These are phyloP conservation scores for Scleroderma bovista DNA, from an alignment of 768 basidiomycete genomes.

Conservation along the genomic window DNA sequence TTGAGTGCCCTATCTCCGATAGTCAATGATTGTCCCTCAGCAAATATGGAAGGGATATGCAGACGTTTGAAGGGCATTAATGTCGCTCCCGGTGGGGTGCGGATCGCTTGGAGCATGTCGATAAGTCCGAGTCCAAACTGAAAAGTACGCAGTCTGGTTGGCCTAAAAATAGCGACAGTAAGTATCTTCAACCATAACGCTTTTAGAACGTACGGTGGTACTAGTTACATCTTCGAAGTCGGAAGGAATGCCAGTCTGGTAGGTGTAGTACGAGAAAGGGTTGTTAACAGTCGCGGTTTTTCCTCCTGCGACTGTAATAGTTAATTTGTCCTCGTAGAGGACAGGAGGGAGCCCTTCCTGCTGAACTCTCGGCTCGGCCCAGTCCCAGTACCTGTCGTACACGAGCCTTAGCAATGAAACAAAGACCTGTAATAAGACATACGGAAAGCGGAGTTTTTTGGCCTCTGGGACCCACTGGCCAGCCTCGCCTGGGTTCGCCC, in stretches of 20 bases:
- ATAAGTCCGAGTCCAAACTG: slow-evolving; percentile 15
- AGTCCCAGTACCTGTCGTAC: slow-evolving; percentile 23
- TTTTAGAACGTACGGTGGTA: slow-evolving; percentile 1
- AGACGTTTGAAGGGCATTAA: slow-evolving; percentile 10
- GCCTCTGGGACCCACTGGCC: slow-evolving; percentile 17
- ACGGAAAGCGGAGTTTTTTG: slow-evolving; percentile 24
- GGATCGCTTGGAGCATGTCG: slow-evolving; percentile 13
- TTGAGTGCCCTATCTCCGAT: slow-evolving; percentile 10
- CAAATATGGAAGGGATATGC: neutral
- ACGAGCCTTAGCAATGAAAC: neutral
- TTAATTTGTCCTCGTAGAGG: slow-evolving; percentile 11
- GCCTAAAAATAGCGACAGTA: slow-evolving; percentile 1
- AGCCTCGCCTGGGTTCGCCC: slow-evolving; percentile 10
- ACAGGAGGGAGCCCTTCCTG: slow-evolving; percentile 17
- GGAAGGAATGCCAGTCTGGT: slow-evolving; percentile 8
- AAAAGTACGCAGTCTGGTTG: slow-evolving; percentile 12
- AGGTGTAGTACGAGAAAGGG: slow-evolving; percentile 15
- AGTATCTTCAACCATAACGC: neutral
- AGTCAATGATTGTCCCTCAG: neutral
- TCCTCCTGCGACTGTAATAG: slow-evolving; percentile 3
- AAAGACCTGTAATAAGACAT: neutral
- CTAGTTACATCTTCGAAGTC: slow-evolving; percentile 14
- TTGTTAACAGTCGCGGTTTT: slow-evolving; percentile 10
- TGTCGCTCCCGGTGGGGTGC: slow-evolving; percentile 8
- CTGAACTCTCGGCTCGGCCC: slow-evolving; percentile 18